Percentiles rank a stretch among this genome's conserved stretches.
phyloP scores from a whole-genome alignment of 2,329 filamentous ascomycete species.

The Cercospora sp. region DNA sequence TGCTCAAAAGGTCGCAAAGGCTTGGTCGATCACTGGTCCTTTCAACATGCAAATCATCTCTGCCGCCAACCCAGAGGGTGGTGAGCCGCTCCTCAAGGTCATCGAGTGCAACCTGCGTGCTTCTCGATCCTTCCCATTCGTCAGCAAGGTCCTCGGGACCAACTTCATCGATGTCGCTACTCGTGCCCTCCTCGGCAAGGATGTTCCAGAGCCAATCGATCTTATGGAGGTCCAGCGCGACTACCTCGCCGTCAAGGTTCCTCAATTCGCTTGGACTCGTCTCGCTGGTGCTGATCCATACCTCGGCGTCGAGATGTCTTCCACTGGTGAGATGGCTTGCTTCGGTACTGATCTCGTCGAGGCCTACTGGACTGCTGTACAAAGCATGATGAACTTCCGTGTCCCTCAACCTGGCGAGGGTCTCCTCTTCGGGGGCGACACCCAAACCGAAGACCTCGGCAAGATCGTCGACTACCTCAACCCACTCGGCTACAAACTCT shows the following conservation, averaged over 20 bases:
- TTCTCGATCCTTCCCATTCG: conserved; percentile 96
- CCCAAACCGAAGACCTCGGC: conserved; percentile 67
- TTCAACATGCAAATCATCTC: conserved; percentile 99
- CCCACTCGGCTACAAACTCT: conserved; percentile 93
- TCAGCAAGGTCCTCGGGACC: conserved; percentile 91
- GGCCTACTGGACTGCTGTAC: conserved; percentile 94
- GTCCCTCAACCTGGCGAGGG: conserved; percentile 92
- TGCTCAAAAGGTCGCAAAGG: conserved; percentile 91
- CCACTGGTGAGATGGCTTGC: conserved; percentile 96
- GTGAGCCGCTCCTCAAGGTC: conserved; percentile 80
- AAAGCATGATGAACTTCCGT: conserved; percentile 99
- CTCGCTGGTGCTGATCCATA: conserved; percentile 95
- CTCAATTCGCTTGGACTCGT: conserved; percentile 98
- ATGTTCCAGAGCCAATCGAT: conserved; percentile 81
- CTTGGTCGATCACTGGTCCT: conserved; percentile 94
- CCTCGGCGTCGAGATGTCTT: conserved; percentile 96
- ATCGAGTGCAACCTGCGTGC: conserved; percentile 98
- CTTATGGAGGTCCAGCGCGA: conserved; percentile 87
- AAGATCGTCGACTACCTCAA: conserved; percentile 82
- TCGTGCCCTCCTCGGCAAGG: conserved; percentile 81
- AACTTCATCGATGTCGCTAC: conserved; percentile 98
- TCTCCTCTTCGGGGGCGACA: conserved; percentile 88
- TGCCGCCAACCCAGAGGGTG: conserved; percentile 72
- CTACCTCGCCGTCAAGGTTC: conserved; percentile 95
- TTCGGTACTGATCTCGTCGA: conserved; percentile 95